phyloP scores from a whole-genome alignment of 768 basidiomycete species.

The Russula lepida region DNA sequence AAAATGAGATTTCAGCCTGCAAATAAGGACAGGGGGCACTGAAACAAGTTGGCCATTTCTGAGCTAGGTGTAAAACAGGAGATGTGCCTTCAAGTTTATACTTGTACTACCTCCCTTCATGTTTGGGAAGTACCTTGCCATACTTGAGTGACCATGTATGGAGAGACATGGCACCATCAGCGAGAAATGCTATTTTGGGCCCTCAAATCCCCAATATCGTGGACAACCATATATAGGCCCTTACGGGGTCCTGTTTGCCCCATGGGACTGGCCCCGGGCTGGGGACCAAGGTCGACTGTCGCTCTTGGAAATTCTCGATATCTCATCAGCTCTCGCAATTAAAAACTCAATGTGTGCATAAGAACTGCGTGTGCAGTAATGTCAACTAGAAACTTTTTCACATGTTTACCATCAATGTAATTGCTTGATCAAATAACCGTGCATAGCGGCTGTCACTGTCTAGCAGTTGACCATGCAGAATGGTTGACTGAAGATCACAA shows the following conservation, averaged over 20 bases:
- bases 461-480: too few species aligned
- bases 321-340: too few species aligned
- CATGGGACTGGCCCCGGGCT: too few species aligned
- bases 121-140: conserved; percentile 61
- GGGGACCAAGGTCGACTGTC: background rate
- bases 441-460: too few species aligned
- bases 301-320: background rate
- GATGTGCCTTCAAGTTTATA: background rate
- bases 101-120: background rate
- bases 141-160: conserved; percentile 95
- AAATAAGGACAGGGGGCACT: conserved; percentile 78
- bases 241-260: too few species aligned
- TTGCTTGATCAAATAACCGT: background rate
- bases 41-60: conserved; percentile 88
- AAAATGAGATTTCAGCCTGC: conserved; percentile 93
- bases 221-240: too few species aligned
- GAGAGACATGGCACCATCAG: conserved; percentile 93
- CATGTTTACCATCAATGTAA: background rate
- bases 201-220: too few species aligned
- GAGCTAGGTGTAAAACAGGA: conserved; percentile 42
- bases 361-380: background rate
- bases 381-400: background rate
- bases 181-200: conserved; percentile 58
- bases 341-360: background rate
- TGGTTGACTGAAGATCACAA: too few species aligned